Evolutionary conservation across 192 early-diverging fungal species (phyloP), one percentile per base, ranked within the genome.

Genomic region (Martensiomyces pterosporus): DNA sequence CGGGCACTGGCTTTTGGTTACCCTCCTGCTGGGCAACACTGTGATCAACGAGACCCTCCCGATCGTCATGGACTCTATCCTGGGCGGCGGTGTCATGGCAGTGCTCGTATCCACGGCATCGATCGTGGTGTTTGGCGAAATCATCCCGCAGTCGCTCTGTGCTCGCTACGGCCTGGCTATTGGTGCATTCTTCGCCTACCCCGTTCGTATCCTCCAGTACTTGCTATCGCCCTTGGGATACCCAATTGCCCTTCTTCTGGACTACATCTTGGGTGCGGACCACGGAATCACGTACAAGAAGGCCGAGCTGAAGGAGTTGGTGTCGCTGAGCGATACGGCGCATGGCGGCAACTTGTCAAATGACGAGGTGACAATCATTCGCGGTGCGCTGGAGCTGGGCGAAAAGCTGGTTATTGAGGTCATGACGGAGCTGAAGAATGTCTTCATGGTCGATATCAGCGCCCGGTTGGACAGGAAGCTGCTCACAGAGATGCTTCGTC

Each of bases 81-180:
- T 84, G 23, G 85, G 85, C n/a, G 86, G 29, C 12, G 29, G 91
- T 1, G 72, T 85, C 45, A 79, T 79, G 16, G 96, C 94, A 16
- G 84, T 99, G 19, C 59, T 97, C 5, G 81, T 88, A 13, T 94
- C 93, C 3, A 96, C 91, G 1, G 81, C 80, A 0, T 67, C 93
- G 37, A 90, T 99, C 51, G 87, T 99, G 9, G 49, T 97, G 29
- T 97, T 94, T 74, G 91, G 96, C 52, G 96, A 98, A 80, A 90
- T 97, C 42, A 87, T 97, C 44, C 93, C 94, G 16, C 92, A 95
- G 55, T 86, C 93, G 10, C 73, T 94, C 8, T 95, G 92, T 49
- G 82, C 91, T 5, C 79, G 87, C 9, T 83, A 94, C 61, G 93
- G 94, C 1, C 78, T 98, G 34, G 82, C 82, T 2, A 80, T 98